phyloP scores from a whole-genome alignment of 495 filamentous ascomycete genomes.

The Penicillium macrosclerotiorum region DNA sequence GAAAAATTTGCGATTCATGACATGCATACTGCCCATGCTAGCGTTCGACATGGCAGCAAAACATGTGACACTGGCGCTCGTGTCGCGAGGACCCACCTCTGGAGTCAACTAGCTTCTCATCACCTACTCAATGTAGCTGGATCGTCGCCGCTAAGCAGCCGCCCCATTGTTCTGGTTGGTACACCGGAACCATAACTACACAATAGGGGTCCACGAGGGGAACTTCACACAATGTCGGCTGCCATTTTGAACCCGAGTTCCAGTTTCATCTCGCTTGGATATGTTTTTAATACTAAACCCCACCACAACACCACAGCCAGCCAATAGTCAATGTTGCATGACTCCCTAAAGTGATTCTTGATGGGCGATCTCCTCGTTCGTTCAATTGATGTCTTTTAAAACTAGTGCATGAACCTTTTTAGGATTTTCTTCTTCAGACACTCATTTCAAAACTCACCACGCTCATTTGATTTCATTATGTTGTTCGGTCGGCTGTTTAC shows the following conservation, averaged over 20 bases:
- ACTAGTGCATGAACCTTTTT: neutral
- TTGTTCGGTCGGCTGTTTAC: slow-evolving; percentile 9
- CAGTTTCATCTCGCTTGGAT: slow-evolving; percentile 9
- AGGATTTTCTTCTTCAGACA: neutral
- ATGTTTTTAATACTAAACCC: neutral
- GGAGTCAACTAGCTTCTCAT: neutral
- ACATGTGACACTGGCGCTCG: neutral
- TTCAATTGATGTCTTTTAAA: too few species aligned
- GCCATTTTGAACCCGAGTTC: neutral
- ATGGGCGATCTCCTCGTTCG: too few species aligned
- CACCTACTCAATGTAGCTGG: neutral
- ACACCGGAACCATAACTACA: neutral
- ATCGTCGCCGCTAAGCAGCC: slow-evolving; percentile 1
- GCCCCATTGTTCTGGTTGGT: neutral
- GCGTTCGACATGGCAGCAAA: too few species aligned
- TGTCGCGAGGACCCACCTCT: neutral
- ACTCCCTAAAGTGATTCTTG: too few species aligned
- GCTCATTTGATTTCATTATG: slow-evolving; percentile 4
- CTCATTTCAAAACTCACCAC: neutral
- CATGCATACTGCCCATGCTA: too few species aligned
- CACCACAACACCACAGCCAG: neutral
- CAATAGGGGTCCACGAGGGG: neutral
- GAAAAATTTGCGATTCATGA: too few species aligned
- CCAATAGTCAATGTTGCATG: too few species aligned
- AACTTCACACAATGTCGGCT: too few species aligned